These are phyloP conservation scores for Gossypium turneri DNA, from an alignment of 345 rosid species.

Conservation along the genomic window DNA sequence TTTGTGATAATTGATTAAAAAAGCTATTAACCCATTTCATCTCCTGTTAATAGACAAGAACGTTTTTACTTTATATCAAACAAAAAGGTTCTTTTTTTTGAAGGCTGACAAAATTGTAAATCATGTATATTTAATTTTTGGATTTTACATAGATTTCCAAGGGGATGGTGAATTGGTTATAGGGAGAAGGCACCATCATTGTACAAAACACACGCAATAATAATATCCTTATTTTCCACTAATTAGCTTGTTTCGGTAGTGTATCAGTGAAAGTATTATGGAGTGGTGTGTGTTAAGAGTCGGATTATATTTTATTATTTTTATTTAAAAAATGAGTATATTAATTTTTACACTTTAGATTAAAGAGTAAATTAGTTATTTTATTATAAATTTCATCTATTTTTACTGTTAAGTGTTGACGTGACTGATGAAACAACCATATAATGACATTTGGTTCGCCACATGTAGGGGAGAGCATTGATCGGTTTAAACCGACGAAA, in stretches of 20 bases:
- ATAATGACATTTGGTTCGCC: too few species aligned
- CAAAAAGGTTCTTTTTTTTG: neutral
- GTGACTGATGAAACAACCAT: too few species aligned
- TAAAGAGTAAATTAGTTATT: too few species aligned
- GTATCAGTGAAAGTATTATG: too few species aligned
- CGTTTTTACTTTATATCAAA: neutral
- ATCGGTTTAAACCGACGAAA: too few species aligned
- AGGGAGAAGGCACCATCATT: neutral
- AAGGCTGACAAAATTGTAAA: neutral
- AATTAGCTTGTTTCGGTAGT: too few species aligned
- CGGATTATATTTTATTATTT: accelerated
- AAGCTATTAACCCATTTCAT: neutral
- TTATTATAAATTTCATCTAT: too few species aligned
- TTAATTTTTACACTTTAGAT: too few species aligned
- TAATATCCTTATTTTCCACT: too few species aligned
- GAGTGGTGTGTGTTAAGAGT: accelerated
- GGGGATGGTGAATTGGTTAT: neutral
- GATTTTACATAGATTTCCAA: neutral
- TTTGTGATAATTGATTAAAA: neutral
- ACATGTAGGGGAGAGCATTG: too few species aligned
- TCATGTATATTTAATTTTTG: neutral
- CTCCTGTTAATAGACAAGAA: neutral
- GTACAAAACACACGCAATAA: neutral
- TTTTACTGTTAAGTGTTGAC: too few species aligned
- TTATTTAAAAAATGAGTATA: too few species aligned